Percentiles rank a stretch among this genome's conserved stretches.
phyloP scores from a whole-genome alignment of 352 stramenopile genomes.

The Globisporangium lucens region DNA sequence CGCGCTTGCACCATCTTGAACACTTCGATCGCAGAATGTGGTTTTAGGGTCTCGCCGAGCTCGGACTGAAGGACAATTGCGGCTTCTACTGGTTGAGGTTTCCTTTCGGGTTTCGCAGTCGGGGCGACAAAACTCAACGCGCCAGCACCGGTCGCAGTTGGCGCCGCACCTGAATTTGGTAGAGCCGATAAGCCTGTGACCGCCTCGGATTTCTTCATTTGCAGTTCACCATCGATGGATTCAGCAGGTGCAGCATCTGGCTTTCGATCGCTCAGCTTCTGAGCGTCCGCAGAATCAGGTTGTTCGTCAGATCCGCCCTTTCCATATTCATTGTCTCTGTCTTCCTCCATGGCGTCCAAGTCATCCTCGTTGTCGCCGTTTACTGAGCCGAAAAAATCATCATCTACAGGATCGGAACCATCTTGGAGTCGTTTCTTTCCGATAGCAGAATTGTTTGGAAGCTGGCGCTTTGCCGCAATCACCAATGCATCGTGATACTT shows the following conservation, averaged over 20 bases:
- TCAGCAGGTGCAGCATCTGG: slow-evolving; percentile 3
- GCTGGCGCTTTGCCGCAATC: slow-evolving; percentile 68
- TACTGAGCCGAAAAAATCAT: slow-evolving; percentile 18
- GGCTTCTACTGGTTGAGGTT: neutral
- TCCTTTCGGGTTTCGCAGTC: slow-evolving; percentile 6
- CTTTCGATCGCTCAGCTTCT: neutral
- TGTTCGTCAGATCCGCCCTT: neutral
- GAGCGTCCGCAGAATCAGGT: neutral
- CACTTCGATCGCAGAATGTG: slow-evolving; percentile 60
- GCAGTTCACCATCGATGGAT: neutral
- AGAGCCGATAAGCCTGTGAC: slow-evolving; percentile 3
- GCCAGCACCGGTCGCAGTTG: neutral
- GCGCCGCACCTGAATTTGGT: neutral
- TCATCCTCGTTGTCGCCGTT: slow-evolving; percentile 24
- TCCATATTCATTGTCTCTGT: slow-evolving; percentile 19
- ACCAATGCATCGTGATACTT: slow-evolving; percentile 70
- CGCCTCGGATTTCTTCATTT: neutral
- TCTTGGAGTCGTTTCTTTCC: slow-evolving; percentile 42
- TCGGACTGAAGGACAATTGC: slow-evolving; percentile 56
- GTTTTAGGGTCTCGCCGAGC: slow-evolving; percentile 47
- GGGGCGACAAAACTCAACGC: neutral
- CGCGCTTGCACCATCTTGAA: slow-evolving; percentile 76
- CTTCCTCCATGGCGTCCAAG: slow-evolving; percentile 19
- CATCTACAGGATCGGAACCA: slow-evolving; percentile 26
- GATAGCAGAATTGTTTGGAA: slow-evolving; percentile 78